A percentile compares a stretch with the other conserved stretches of the same genome.
phyloP scores from a whole-genome alignment of 106 monocot genomes.

The Dendrobium officinale region DNA sequence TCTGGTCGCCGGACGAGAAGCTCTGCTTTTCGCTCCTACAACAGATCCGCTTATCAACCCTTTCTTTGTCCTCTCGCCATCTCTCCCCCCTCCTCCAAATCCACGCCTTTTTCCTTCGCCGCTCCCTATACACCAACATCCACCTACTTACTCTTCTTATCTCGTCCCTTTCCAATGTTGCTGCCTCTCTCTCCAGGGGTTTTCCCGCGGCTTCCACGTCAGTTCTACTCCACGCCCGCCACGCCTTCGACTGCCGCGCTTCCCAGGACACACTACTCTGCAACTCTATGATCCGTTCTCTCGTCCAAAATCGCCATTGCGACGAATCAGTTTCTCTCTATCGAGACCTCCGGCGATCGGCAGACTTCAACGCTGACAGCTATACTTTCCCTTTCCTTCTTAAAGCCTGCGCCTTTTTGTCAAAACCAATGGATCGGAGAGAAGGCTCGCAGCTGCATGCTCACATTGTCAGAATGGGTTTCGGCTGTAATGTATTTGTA shows the following conservation, averaged over 20 bases:
- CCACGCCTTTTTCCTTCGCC: slow-evolving; percentile 10
- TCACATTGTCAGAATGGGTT: slow-evolving; percentile 27
- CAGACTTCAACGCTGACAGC: slow-evolving; percentile 17
- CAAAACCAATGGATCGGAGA: background rate
- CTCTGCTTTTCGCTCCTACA: slow-evolving; percentile 3
- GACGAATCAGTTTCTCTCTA: slow-evolving; percentile 19
- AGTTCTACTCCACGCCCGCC: background rate
- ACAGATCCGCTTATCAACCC: background rate
- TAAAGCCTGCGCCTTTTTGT: slow-evolving; percentile 18
- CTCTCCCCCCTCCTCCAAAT: slow-evolving; percentile 9
- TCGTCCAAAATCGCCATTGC: slow-evolving; percentile 9
- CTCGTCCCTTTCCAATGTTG: background rate
- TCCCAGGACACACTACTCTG: slow-evolving; percentile 28
- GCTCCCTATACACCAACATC: slow-evolving; percentile 3
- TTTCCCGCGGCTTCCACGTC: background rate
- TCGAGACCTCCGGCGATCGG: slow-evolving; percentile 13
- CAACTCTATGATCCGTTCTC: slow-evolving; percentile 29
- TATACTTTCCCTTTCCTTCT: slow-evolving; percentile 45
- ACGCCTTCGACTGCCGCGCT: slow-evolving; percentile 5
- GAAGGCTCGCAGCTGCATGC: slow-evolving; percentile 31
- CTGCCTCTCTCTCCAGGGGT: background rate
- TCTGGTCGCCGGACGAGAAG: slow-evolving; percentile 8
- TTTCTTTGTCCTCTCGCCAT: background rate
- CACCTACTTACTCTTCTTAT: slow-evolving; percentile 4
- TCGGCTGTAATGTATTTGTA: slow-evolving; percentile 8